phyloP scores from a whole-genome alignment of 2,329 filamentous ascomycete genomes.

The Exutisphaerella laricina region DNA sequence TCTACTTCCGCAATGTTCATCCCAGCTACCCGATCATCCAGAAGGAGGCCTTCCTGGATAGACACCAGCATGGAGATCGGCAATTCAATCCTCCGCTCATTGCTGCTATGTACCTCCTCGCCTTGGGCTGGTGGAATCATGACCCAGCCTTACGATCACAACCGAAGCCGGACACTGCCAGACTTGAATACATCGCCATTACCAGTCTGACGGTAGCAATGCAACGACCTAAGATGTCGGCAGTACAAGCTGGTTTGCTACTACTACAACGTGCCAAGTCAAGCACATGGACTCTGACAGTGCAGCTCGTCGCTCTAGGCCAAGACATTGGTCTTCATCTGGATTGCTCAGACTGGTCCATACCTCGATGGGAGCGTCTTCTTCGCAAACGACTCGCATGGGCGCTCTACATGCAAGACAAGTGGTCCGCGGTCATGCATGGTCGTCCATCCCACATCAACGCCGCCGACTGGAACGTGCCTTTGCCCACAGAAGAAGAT shows the following conservation, averaged over 20 bases:
- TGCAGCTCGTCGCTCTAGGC: constrained; percentile 77
- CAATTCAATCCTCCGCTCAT: constrained; percentile 72
- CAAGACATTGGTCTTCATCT: constrained; percentile 87
- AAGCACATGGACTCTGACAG: constrained; percentile 78
- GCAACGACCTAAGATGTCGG: constrained; percentile 74
- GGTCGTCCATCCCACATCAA: constrained; percentile 76
- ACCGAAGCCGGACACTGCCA: constrained; percentile 64
- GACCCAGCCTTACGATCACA: constrained; percentile 59
- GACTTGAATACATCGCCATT: constrained; percentile 68
- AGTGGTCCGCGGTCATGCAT: constrained; percentile 81
- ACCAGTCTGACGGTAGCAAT: constrained; percentile 70
- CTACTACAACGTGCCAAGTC: constrained; percentile 70
- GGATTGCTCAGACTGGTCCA: constrained; percentile 81
- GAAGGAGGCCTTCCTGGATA: constrained; percentile 72
- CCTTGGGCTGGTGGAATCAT: constrained; percentile 82
- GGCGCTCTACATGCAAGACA: constrained; percentile 93
- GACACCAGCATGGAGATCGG: constrained; percentile 65
- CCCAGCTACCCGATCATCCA: constrained; percentile 78
- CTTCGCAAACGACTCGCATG: constrained; percentile 80
- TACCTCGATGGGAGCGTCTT: constrained; percentile 80
- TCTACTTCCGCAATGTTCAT: constrained; percentile 78
- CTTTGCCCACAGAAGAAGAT: constrained; percentile 58
- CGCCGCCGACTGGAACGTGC: constrained; percentile 70
- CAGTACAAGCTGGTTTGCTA: constrained; percentile 69
- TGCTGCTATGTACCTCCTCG: constrained; percentile 76